Evolutionary conservation across 805 yeast species (phyloP), one percentile per base, ranked within the genome.

Genomic region (Groenewaldozyma salmanticensis): DNA sequence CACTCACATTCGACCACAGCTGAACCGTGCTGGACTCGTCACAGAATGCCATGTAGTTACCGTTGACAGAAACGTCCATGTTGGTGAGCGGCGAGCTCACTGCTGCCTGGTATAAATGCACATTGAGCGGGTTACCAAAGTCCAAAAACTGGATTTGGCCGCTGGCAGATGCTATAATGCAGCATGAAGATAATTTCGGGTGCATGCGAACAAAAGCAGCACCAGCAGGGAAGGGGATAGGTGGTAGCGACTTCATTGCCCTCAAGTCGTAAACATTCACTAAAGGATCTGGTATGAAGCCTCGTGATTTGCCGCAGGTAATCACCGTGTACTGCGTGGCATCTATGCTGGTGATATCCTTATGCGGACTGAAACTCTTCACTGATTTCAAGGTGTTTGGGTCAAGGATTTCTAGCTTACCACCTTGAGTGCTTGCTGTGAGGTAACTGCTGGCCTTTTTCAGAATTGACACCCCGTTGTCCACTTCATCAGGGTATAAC

Each of bases 111-210:
- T 78, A 79, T 7, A 84, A 59, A 38, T 65, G 69, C 27, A 79
- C 73, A 39, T 68, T 72, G 7, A 80, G 66, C n/a, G 90, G 94
- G 57, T 85, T 84, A 45, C 75, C 77, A 52, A 83, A 72, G 59
- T 92, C 96, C 20, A 86, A 72, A 49, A 87, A 80, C 54, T 87
- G 95, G 43, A 92, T 65, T 45, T 86, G 90, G 15, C 97, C 97
- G 18, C 74, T 60, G 17, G 70, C 69, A 0, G 96, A 81, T 0
- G 85, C 81, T 5, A 84, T 77, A 3, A 86, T 58, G 35, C 86
- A 74, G 27, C 81, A 77, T 31, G 83, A 81, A 4, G 95, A 82
- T 38, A 87, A 57, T 45, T 82, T 81, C 4, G 97, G 96, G 62
- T 90, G 96, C 46, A 90, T 68, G 37, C 82, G 71, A 1, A 81